Evolutionary conservation across 306 rosid genomes (phyloP), one percentile per base, ranked within the genome.

Genomic region (Cotoneaster glaucophyllus): DNA sequence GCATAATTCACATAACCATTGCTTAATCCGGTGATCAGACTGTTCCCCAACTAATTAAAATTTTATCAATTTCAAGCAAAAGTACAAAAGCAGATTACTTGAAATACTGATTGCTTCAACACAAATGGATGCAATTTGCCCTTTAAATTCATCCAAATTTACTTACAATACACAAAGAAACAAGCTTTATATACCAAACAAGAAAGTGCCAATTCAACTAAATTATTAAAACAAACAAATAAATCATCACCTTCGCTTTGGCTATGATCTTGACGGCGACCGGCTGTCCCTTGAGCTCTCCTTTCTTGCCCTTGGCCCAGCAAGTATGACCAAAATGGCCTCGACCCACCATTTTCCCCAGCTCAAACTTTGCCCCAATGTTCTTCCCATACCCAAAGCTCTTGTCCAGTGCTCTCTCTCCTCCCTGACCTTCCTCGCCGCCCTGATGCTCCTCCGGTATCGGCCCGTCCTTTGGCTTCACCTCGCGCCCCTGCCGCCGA

Each of bases 271-370:
- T 95, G 43, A 95, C 98, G 70, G 98, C 98, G 3, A 95, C 96
- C 2, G 96, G 72, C 70, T 87, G 88, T 6, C 97, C 98, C 56
- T 89, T 95, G 61, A 92, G 97, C 73, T 90, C 91, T 50, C 97
- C 98, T 71, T 87, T 95, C 86, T 85, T 92, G 39, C 92, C 92
- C 64, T 86, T 92, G 6, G 98, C 98, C 92, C 87, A 83, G 69
- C 97, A 95, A 69, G 98, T 95, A 62, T 95, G 96, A 79, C 98
- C 98, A 52, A 95, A 95, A 92, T 95, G 98, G 43, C 98, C 98
- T 71, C 98, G 91, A 44, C 98, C 98, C 32, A 92, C 88, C 85
- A 92, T 97, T 74, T 86, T 95, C 75, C 96, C 98, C 29, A 95
- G 77, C 84, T 95, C 98, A 32, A 87, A 95, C 75, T 83, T 90